Evolutionary conservation across 1,139 yeast genomes (phyloP).

Genomic region (Wickerhamiella infanticola): DNA sequence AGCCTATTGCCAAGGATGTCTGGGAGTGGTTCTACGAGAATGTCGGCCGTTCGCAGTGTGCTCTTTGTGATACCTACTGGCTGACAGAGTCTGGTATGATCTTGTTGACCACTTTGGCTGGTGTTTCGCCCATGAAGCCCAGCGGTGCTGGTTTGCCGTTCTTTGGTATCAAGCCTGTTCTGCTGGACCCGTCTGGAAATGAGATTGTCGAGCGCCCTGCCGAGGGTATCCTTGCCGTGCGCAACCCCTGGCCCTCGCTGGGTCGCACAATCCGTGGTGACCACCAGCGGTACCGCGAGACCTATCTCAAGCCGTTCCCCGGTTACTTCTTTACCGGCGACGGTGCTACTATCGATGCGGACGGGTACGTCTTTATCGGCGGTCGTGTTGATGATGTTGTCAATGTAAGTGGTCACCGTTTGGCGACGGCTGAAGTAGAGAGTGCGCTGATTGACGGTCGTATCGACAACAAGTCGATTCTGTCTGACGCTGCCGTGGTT

Average conservation of each 20-base stretch:
- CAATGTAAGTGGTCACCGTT: constrained; percentile 82
- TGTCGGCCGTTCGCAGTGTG: constrained; percentile 65
- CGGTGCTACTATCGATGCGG: constrained; percentile 89
- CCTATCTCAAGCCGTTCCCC: constrained; percentile 80
- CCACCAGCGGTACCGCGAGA: constrained; percentile 69
- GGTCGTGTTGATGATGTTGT: constrained; percentile 94
- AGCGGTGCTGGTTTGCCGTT: constrained; percentile 87
- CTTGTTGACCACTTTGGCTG: constrained; percentile 79
- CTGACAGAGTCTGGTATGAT: constrained; percentile 91
- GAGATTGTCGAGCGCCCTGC: constrained; percentile 71
- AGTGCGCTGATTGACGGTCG: constrained; percentile 63
- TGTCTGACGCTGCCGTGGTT: constrained; percentile 78
- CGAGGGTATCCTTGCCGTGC: constrained; percentile 78
- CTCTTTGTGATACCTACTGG: constrained; percentile 82
- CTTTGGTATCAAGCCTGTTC: constrained; percentile 70
- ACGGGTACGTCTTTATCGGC: constrained; percentile 88
- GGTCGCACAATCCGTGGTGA: constrained; percentile 82
- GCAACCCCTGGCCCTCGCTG: constrained; percentile 83
- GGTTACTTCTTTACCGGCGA: constrained; percentile 91
- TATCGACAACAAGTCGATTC: constrained; percentile 63
- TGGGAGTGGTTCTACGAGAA: constrained; percentile 86
- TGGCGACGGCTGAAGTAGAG: constrained; percentile 85
- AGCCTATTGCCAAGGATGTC: constrained; percentile 83
- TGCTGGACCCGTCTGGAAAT: constrained; percentile 70
- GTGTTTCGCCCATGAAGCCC: constrained; percentile 77